Evolutionary conservation across 805 yeast genomes (phyloP), one percentile per base, ranked within the genome.

Genomic region (Candida parachauliodes): DNA sequence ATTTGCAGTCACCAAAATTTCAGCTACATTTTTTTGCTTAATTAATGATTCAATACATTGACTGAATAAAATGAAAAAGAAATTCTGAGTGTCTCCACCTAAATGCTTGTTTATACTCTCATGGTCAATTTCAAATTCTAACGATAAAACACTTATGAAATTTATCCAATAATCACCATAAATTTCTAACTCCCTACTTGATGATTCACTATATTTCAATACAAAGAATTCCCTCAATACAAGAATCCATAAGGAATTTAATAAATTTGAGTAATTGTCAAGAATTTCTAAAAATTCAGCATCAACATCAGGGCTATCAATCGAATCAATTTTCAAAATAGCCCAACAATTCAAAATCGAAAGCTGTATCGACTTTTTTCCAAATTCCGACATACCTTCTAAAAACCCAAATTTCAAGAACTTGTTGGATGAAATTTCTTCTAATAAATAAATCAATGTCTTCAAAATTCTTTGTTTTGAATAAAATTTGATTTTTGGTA

Each of bases 211-310:
- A 49, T 82, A 83, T 49, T 77, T 80, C 23, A 79, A 53, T 49
- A 79, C 70, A 0, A 95, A 83, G 51, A 72, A 85, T 41, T 89
- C 96, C 36, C 85, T 72, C 40, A 93, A 57, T 0, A 83, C 70
- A 4, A 81, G 62, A 4, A 86, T 72, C 98, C 98, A 93, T 36
- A 88, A 60, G 0, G 95, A 85, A 0, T 78, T 73, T 39, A 93
- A 68, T 14, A 75, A 57, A 4, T 68, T 70, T 36, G 79, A 68
- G 51, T 86, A 81, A 22, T 79, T 77, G 12, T 64, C 61, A 10
- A 82, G 65, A 21, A 83, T 63, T 2, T 56, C 63, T 4, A 66
- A 58, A 20, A 88, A 53, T 24, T 76, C 77, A 1, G 58, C 62
- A 40, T 69, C 71, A 20, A 49, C 47, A 0, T 48, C 45, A 3